phyloP scores from a whole-genome alignment of 2,329 filamentous ascomycete species.

The Paraphaeosphaeria sporulosa region DNA sequence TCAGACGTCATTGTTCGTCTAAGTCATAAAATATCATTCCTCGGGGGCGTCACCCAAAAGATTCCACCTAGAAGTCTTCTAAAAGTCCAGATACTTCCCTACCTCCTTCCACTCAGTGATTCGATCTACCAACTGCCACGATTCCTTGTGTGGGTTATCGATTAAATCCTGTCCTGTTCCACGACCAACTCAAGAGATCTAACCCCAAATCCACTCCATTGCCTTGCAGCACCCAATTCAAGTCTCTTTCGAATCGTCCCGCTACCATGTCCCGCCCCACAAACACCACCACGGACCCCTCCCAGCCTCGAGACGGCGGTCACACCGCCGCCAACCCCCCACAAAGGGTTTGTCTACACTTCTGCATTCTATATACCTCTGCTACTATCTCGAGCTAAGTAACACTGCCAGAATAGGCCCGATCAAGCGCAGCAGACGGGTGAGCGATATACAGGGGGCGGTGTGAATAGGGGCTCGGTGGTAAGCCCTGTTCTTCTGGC shows the following conservation, averaged over 20 bases:
- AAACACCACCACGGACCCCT: background rate
- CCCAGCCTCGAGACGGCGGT: conserved; percentile 16
- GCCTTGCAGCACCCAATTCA: background rate
- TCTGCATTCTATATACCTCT: background rate
- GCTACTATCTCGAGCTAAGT: conserved; percentile 1
- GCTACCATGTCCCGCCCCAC: conserved; percentile 7
- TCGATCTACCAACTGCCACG: no score
- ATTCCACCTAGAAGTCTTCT: no score
- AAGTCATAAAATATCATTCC: background rate
- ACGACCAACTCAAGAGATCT: no score
- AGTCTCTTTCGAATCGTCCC: no score
- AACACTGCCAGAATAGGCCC: conserved; percentile 9
- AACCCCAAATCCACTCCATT: background rate
- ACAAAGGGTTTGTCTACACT: background rate
- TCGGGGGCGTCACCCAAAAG: background rate
- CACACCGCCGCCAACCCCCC: conserved; percentile 2
- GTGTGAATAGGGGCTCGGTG: background rate
- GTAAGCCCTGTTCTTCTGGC: background rate
- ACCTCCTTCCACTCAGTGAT: no score
- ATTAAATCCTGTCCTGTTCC: no score
- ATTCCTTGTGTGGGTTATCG: no score
- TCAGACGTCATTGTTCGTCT: background rate
- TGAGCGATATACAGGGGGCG: no score
- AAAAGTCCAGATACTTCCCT: no score
- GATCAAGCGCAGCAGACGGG: background rate